A percentile compares a stretch with the other conserved stretches of the same genome.
These are phyloP conservation scores for Xenoacremonium recifei DNA, from an alignment of 2,329 filamentous ascomycete genomes.

Conservation along the genomic window DNA sequence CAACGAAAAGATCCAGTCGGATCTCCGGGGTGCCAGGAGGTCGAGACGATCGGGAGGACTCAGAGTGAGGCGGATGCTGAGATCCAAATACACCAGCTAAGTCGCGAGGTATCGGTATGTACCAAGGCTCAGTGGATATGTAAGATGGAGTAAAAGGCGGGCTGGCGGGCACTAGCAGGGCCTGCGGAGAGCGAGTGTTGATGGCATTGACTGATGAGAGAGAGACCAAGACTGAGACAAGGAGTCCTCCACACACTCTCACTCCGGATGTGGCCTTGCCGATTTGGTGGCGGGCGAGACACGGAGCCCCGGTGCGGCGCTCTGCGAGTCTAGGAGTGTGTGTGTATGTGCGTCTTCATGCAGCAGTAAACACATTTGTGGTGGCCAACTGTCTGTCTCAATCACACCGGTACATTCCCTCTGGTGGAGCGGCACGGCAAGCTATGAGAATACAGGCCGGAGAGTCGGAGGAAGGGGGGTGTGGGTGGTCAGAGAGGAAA, in stretches of 20 bases:
- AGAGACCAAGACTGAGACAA: not conserved
- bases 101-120: not conserved
- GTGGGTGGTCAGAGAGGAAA: not conserved
- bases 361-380: too few relatives aligned
- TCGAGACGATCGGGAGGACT: too few relatives aligned
- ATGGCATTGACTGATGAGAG: too few relatives aligned
- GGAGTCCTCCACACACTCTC: not conserved
- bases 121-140: not conserved
- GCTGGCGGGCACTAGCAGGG: constrained; percentile 1
- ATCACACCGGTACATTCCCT: constrained; percentile 5
- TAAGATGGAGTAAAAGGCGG: not conserved
- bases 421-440: constrained; percentile 1
- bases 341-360: too few relatives aligned
- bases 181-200: not conserved
- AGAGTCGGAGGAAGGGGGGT: not conserved
- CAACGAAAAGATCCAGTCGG: too few relatives aligned
- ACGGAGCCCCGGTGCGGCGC: too few relatives aligned
- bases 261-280: constrained; percentile 1
- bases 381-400: too few relatives aligned
- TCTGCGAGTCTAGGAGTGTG: not conserved
- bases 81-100: too few relatives aligned
- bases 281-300: not conserved
- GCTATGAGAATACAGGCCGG: not conserved
- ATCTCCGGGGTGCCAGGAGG: too few relatives aligned
- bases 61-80: too few relatives aligned